Evolutionary conservation across 345 rosid genomes (phyloP).

Genomic region (Abelmoschus esculentus): DNA sequence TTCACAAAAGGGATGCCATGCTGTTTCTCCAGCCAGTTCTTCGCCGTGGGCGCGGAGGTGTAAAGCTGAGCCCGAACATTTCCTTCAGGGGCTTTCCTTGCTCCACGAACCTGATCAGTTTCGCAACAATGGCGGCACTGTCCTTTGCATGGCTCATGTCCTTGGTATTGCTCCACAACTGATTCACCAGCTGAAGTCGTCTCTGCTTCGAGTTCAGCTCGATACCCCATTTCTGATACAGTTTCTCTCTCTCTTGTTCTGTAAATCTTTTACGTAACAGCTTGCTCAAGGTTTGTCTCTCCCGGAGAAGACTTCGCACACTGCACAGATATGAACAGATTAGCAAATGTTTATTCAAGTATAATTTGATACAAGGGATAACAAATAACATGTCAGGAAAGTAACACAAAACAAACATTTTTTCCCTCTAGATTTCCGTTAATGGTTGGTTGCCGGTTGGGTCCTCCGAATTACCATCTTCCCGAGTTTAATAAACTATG

Average conservation of each 20-base stretch:
- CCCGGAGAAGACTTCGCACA: conserved; percentile 59
- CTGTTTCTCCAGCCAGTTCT: conserved; percentile 74
- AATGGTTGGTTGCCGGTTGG: not conserved
- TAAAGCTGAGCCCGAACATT: conserved; percentile 88
- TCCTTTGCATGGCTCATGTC: conserved; percentile 53
- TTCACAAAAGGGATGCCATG: conserved; percentile 48
- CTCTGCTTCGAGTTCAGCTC: conserved; percentile 58
- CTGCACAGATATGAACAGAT: conserved; percentile 28
- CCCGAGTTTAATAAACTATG: not conserved
- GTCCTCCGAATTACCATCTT: not conserved
- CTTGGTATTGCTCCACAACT: conserved; percentile 56
- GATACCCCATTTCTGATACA: conserved; percentile 75
- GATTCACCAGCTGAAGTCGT: conserved; percentile 62
- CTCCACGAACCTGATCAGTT: conserved; percentile 67
- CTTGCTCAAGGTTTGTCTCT: conserved; percentile 77
- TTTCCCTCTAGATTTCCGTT: too few species aligned
- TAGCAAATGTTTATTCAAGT: not conserved
- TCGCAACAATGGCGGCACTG: conserved; percentile 75
- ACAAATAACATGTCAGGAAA: not conserved
- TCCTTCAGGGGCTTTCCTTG: conserved; percentile 75
- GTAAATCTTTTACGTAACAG: conserved; percentile 66
- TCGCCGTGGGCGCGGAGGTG: conserved; percentile 44
- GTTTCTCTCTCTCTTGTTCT: conserved; percentile 50
- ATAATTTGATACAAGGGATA: not conserved
- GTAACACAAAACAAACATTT: not conserved